Percentiles rank a stretch among this genome's conserved stretches.
Evolutionary conservation across 73 alveolate species (phyloP).

Genomic region (Breviolum minutum): DNA sequence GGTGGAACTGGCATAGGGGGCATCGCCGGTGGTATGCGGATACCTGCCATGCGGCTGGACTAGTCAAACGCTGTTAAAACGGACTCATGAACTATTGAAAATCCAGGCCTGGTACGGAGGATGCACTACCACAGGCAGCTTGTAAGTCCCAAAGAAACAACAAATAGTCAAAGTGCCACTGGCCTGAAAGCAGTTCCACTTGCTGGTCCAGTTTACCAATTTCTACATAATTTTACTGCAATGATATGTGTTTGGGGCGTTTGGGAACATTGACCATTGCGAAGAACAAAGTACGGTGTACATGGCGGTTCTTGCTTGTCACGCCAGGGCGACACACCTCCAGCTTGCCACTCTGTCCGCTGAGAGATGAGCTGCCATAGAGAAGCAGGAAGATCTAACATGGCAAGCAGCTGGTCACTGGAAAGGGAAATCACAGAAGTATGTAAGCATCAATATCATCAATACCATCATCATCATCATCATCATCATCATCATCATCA

Average conservation of each 20-base stretch:
- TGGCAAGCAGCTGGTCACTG: not conserved
- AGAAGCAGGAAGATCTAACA: conserved; percentile 38
- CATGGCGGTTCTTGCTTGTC: too few species aligned
- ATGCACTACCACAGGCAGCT: conserved; percentile 49
- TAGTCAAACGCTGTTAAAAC: not conserved
- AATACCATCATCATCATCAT: too few species aligned
- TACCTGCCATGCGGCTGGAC: not conserved
- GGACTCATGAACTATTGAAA: too few species aligned
- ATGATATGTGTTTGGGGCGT: too few species aligned
- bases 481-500: too few species aligned
- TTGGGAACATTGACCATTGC: too few species aligned
- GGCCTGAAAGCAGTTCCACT: not conserved
- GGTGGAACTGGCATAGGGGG: not conserved
- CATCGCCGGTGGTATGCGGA: not conserved
- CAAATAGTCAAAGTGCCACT: conserved; percentile 42
- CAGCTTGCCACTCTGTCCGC: conserved; percentile 63
- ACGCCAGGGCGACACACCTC: not conserved
- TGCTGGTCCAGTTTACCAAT: not conserved
- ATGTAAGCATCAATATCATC: not conserved
- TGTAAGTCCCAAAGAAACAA: conserved; percentile 60
- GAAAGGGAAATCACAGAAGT: not conserved
- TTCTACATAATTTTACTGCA: not conserved
- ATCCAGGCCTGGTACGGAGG: conserved; percentile 4
- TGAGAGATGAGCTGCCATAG: conserved; percentile 71
- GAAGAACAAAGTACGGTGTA: too few species aligned